Evolutionary conservation across 352 stramenopile genomes (phyloP), one percentile per base, ranked within the genome.

Genomic region (Phytopythium ostracodes): DNA sequence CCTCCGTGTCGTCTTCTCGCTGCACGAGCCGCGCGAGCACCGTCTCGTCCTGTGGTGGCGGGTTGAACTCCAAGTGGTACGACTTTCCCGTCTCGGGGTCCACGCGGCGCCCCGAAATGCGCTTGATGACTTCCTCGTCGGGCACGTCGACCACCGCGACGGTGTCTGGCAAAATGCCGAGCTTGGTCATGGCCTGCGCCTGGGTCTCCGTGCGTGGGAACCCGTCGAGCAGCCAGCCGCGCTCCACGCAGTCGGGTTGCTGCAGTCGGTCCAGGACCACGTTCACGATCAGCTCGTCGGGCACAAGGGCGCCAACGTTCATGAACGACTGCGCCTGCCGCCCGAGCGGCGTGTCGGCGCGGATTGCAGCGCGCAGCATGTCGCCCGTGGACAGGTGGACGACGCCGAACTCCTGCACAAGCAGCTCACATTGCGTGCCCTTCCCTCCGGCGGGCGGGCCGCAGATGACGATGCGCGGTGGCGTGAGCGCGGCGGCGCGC

Each of bases 31-130:
- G 91, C 65, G 66, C 83, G 38, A 72, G 87, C 46, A 81, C 73
- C 35, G 70, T 72, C 54, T 84, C 87, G 58, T 82, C 84, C 18
- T 84, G 68, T 10, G 79, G 80, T 8, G 96, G 96, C n/a, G 96
- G 95, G 62, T 96, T 97, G 74, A 97, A 99, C 70, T 98, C 97
- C 8, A 98, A 76, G 58, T 99, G 97, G 73, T 99, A 99, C 56
- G 89, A 98, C 60, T 96, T 93, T 68, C 96, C 93, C 4, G 79
- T 97, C 36, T 85, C 83, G 27, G 97, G 94, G 71, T 99, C 96
- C 36, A 99, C 91, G 62, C 96, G 94, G 36, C 97, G 84, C 52
- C 97, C 97, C 40, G 92, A 98, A 57, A 99, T 98, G 57, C 97
- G 89, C 58, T 98, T 96, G 66, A 98, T 88, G 12, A 99, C 85